A percentile compares a stretch with the other conserved stretches of the same genome.
Evolutionary conservation across 176 grass and related monocot genomes (phyloP).

Genomic region (Alloteropsis semialata): DNA sequence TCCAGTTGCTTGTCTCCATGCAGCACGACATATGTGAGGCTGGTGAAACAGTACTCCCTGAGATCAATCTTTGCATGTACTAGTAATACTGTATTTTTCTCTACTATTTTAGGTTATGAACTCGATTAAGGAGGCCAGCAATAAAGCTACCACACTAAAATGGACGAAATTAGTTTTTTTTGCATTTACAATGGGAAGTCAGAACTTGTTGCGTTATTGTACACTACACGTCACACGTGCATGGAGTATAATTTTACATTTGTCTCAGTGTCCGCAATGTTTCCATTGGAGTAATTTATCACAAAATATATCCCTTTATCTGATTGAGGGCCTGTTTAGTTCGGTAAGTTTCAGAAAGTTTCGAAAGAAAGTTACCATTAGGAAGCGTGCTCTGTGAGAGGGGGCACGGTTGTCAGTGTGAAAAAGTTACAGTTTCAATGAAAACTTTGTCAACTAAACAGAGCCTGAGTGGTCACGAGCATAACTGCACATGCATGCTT

Average conservation of each 20-base stretch:
- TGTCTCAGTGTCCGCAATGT: not conserved
- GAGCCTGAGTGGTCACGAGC: not conserved
- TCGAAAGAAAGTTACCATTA: no score
- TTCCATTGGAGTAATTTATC: not conserved
- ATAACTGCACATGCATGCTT: no score
- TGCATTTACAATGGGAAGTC: not conserved
- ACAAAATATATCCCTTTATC: not conserved
- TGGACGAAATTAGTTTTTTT: not conserved
- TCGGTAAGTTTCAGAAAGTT: no score
- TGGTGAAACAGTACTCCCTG: not conserved
- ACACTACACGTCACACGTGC: not conserved
- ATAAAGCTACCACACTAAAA: not conserved
- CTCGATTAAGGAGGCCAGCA: not conserved
- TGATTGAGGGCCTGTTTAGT: no score
- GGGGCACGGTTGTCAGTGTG: no score
- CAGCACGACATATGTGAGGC: slow-evolving; percentile 15
- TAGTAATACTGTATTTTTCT: not conserved
- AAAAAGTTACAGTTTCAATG: no score
- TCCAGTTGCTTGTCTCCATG: slow-evolving; percentile 29
- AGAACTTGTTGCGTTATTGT: not conserved
- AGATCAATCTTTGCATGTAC: not conserved
- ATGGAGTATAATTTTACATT: not conserved
- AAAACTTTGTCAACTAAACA: no score
- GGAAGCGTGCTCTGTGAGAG: no score
- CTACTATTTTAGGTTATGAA: not conserved